Evolutionary conservation across 108 stramenopile species (phyloP), one percentile per base, ranked within the genome.

Genomic region (Skeletonema potamos): DNA sequence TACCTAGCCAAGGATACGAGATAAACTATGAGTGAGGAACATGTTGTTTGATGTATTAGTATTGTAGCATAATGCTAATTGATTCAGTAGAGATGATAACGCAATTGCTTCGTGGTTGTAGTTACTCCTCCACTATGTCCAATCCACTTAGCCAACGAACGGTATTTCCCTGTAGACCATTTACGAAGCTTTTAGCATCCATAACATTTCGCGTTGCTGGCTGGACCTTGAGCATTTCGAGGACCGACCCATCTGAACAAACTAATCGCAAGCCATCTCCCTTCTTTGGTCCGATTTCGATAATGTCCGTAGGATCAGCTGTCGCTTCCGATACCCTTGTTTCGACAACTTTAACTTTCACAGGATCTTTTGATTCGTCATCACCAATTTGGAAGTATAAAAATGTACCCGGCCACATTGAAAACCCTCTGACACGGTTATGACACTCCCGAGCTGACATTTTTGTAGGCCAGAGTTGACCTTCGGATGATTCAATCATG

Each of bases 401-500:
- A 76, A 83, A 96, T 12, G 90, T 93, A 12, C 96, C 96, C 6
- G 98, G 98, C 98, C 98, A 98, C 84, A 90, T 94, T 36, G 89
- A 82, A 70, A 97, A 98, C 44, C 94, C 98, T 27, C 97, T 64
- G 1, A 92, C 79, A 46, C 92, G 93, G 79, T 98, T 96, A 68
- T 96, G 94, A 67, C 92, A 80, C 33, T 66, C 62, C 3, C 27
- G 22, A n/a, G 98, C 98, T 15, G 84, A 79, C 77, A 86, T 86
- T 20, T 85, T 86, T 66, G 83, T 68, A 24, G 88, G 77, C 29
- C 79, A 68, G 9, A 92, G 74, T 56, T 89, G 80, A 0, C 88
- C 92, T 75, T 96, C 95, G 4, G 82, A 73, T 6, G 85, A 66
- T 69, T 81, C 82, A 73, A 98, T 93, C 88, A 97, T 97, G 8